These are phyloP conservation scores for Chytriomyces sp. DNA, from an alignment of 192 early-diverging fungal genomes.

Conservation along the genomic window DNA sequence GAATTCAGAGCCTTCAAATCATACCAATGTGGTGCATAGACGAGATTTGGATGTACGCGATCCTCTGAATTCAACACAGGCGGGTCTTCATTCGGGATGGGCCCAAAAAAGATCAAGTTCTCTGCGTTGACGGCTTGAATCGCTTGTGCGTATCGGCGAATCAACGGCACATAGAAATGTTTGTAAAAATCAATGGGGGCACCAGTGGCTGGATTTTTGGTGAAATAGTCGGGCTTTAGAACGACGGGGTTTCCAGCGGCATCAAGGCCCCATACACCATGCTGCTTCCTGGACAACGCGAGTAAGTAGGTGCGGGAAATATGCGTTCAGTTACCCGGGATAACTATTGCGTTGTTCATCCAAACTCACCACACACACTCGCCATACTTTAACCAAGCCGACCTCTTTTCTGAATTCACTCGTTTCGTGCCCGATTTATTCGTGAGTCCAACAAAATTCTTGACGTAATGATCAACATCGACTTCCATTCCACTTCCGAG, in stretches of 20 bases:
- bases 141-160: conserved; percentile 66
- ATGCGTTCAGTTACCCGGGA: not conserved
- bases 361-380: conserved; percentile 70
- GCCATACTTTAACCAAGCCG: conserved; percentile 66
- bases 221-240: conserved; percentile 70
- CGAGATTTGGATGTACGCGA: conserved; percentile 56
- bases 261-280: conserved; percentile 77
- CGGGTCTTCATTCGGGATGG: conserved; percentile 78
- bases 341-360: not conserved
- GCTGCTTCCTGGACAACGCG: conserved; percentile 51
- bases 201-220: conserved; percentile 62
- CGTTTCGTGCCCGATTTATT: conserved; percentile 55
- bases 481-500: conserved; percentile 72
- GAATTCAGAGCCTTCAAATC: conserved; percentile 69
- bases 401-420: conserved; percentile 62
- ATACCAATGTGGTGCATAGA: conserved; percentile 89
- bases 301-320: not conserved
- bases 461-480: conserved; percentile 76
- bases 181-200: conserved; percentile 63
- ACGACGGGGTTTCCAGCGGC: conserved; percentile 56
- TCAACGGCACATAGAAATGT: conserved; percentile 78
- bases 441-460: conserved; percentile 78
- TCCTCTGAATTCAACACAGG: conserved; percentile 40
- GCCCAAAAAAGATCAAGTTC: conserved; percentile 75
- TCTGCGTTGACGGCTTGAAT: conserved; percentile 61